phyloP scores from a whole-genome alignment of 2,329 filamentous ascomycete species.

The Neonectria punicea region DNA sequence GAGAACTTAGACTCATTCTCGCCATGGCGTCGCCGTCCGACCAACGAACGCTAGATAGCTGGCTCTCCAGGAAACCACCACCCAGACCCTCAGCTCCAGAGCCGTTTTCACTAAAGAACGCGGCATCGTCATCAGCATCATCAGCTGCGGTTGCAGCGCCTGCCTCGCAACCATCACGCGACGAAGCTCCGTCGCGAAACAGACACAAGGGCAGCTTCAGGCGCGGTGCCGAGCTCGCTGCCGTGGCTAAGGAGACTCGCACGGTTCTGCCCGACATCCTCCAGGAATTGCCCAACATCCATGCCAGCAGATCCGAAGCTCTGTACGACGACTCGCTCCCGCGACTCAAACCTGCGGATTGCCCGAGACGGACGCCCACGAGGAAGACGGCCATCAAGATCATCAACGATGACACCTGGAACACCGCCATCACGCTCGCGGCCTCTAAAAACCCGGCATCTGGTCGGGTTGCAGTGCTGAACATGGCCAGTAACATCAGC shows the following conservation, averaged over 20 bases:
- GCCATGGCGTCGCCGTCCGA: conserved; percentile 24
- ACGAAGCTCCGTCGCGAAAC: conserved; percentile 14
- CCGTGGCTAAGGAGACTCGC: conserved; percentile 59
- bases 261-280: conserved; percentile 59
- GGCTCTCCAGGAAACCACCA: conserved; percentile 34
- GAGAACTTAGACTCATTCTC: not conserved
- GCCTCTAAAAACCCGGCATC: conserved; percentile 37
- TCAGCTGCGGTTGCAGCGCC: conserved; percentile 23
- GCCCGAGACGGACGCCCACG: conserved; percentile 52
- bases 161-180: conserved; percentile 21
- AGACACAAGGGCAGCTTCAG: conserved; percentile 32
- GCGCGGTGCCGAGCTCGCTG: conserved; percentile 48
- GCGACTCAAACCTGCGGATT: conserved; percentile 52
- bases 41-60: conserved; percentile 44
- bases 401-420: conserved; percentile 66
- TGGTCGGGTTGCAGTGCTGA: conserved; percentile 67
- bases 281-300: conserved; percentile 52
- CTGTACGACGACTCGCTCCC: conserved; percentile 51
- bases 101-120: conserved; percentile 12
- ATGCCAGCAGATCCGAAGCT: conserved; percentile 51
- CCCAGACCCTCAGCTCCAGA: conserved; percentile 22
- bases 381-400: conserved; percentile 56
- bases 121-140: conserved; percentile 7
- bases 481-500: conserved; percentile 68
- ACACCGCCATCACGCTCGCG: conserved; percentile 60